phyloP scores from a whole-genome alignment of 306 rosid species.

The Glycine tomentella region DNA sequence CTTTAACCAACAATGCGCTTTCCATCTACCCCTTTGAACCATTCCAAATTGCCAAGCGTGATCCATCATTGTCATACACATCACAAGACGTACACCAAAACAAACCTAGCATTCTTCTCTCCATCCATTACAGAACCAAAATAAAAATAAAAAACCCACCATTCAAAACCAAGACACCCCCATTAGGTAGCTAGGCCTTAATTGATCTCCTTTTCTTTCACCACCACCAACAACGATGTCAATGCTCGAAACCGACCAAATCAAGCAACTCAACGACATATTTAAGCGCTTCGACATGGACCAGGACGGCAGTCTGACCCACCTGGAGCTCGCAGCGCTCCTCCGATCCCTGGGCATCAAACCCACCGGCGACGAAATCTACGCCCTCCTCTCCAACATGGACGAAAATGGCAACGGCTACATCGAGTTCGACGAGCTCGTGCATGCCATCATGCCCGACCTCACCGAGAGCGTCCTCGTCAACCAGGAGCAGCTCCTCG shows the following conservation, averaged over 20 bases:
- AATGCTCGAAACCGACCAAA: conserved; percentile 49
- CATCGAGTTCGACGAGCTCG: conserved; percentile 78
- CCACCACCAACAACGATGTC: too few species aligned
- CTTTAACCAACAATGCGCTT: background rate
- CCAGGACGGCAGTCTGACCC: conserved; percentile 90
- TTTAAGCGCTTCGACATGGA: conserved; percentile 88
- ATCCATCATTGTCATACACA: too few species aligned
- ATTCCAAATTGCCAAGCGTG: background rate
- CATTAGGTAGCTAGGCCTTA: too few species aligned
- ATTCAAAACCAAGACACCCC: background rate
- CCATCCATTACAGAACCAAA: background rate
- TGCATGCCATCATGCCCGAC: conserved; percentile 65
- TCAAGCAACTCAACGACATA: conserved; percentile 71
- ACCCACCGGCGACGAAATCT: conserved; percentile 75
- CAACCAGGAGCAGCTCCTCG: conserved; percentile 80
- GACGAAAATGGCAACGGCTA: conserved; percentile 79
- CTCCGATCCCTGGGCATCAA: conserved; percentile 86
- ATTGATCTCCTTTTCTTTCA: too few species aligned
- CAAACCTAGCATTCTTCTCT: background rate
- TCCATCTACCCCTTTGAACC: background rate
- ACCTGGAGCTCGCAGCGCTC: conserved; percentile 82
- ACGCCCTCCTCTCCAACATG: conserved; percentile 63
- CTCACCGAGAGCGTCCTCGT: conserved; percentile 56
- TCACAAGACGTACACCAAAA: background rate
- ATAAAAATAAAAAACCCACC: background rate